Evolutionary conservation across 139 green algal genomes (phyloP), one percentile per base, ranked within the genome.

Genomic region (Asterochloris sp.): DNA sequence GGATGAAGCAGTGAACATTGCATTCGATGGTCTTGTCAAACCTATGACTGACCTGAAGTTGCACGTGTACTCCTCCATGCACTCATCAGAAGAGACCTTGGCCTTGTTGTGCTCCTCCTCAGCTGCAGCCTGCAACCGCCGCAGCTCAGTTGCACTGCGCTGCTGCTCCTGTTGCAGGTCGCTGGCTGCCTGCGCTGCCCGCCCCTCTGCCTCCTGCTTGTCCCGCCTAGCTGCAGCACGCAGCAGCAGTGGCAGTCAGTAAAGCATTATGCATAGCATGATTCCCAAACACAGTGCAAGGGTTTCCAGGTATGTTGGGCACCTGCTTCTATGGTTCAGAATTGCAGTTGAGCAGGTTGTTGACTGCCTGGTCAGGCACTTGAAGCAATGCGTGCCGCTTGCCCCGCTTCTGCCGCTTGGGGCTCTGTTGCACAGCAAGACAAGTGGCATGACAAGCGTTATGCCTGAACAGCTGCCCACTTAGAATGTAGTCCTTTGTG

Each of bases 401-500:
- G 26, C 10, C 24, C 14, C 15, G 75, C 19, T 79, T 24, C 29
- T 29, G 29, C 21, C 12, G 23, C 17, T 26, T 23, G 21, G 21
- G 13, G 16, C 54, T 28, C 24, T 66, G 75, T 12, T 28, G 10
- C 23, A 4, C 29, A 69, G 75, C 29, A 67, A 54, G 17, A 68
- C 12, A 77, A 1, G 8, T 77, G n/a, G 24, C 23, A 77, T 29
- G 24, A 1, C 0, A 61, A 38, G n/a, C 71, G 17, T 21, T 1
- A 60, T 9, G n/a, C 23, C 71, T 38, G 71, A 16, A 47, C 14
- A 24, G 17, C n/a, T 47, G 13, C 67, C 12, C 74, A 91, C 91
- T 88, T 11, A 95, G 38, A 69, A 98, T 95, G 86, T 91, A 95
- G 82, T 97, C 92, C 69, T 89, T 92, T 13, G 93, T 97, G 10